phyloP scores from a whole-genome alignment of 2,329 filamentous ascomycete species.

The Fusarium pseudocircinatum region DNA sequence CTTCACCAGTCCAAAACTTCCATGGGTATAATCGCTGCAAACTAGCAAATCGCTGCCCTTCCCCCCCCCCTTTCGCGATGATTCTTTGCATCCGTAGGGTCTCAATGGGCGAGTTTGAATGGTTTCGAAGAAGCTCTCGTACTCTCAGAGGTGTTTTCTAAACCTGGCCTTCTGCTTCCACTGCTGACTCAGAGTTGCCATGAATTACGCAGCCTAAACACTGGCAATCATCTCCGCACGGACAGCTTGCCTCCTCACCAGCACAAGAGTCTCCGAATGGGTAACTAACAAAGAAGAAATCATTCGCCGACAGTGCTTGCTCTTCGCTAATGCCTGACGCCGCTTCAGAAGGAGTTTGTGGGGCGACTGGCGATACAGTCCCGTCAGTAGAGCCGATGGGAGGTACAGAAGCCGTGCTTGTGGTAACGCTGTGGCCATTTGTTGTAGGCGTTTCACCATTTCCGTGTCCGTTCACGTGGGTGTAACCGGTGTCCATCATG shows the following conservation, averaged over 20 bases:
- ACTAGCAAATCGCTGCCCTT: background rate
- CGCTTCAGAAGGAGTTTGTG: slow-evolving; percentile 59
- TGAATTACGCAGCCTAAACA: slow-evolving; percentile 68
- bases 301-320: slow-evolving; percentile 59
- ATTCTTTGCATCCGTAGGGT: background rate
- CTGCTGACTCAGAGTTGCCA: slow-evolving; percentile 42
- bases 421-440: slow-evolving; percentile 20
- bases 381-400: slow-evolving; percentile 38
- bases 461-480: slow-evolving; percentile 40
- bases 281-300: slow-evolving; percentile 70
- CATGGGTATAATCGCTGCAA: slow-evolving; percentile 28
- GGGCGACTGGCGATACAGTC: slow-evolving; percentile 51
- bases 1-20: slow-evolving; percentile 5
- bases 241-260: slow-evolving; percentile 61
- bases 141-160: background rate
- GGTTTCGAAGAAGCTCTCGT: background rate
- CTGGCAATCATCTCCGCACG: slow-evolving; percentile 68
- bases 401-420: slow-evolving; percentile 30
- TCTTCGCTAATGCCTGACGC: slow-evolving; percentile 59
- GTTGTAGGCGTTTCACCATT: slow-evolving; percentile 30
- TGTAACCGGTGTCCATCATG: slow-evolving; percentile 48
- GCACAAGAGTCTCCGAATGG: slow-evolving; percentile 59
- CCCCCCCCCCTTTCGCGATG: background rate
- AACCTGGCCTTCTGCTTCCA: slow-evolving; percentile 6
- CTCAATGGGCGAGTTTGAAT: background rate